phyloP scores from a whole-genome alignment of 768 basidiomycete species.

The Lenzites betulinus region DNA sequence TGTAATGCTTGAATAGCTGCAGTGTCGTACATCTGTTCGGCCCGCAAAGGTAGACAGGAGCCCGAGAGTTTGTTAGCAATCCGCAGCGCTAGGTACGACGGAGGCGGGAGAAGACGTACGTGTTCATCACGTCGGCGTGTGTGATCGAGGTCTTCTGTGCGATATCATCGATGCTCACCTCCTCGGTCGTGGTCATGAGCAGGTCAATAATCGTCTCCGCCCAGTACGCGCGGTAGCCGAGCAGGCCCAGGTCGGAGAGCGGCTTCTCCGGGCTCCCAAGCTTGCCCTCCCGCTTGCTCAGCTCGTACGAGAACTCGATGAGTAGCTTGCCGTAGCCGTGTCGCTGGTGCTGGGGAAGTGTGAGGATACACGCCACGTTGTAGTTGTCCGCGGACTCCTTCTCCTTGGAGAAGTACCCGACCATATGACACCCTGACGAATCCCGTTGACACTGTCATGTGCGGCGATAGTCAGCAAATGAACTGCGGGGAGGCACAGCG shows the following conservation, averaged over 20 bases:
- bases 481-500: background rate
- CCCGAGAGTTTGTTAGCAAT: constrained; percentile 16
- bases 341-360: constrained; percentile 97
- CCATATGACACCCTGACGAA: constrained; percentile 86
- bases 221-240: constrained; percentile 97
- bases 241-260: constrained; percentile 87
- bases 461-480: background rate
- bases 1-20: constrained; percentile 95
- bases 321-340: constrained; percentile 93
- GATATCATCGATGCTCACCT: constrained; percentile 94
- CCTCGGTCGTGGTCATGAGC: constrained; percentile 66
- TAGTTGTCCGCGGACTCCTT: constrained; percentile 98
- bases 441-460: constrained; percentile 72
- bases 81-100: constrained; percentile 5
- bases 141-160: constrained; percentile 95
- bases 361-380: constrained; percentile 98
- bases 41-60: constrained; percentile 7
- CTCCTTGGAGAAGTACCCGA: constrained; percentile 99
- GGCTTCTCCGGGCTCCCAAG: constrained; percentile 98
- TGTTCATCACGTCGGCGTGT: constrained; percentile 96
- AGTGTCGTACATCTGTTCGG: constrained; percentile 81
- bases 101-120: constrained; percentile 57
- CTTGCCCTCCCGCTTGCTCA: constrained; percentile 95
- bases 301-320: constrained; percentile 98
- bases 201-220: constrained; percentile 94